These are phyloP conservation scores for Termitomyces sp. DNA, from an alignment of 768 basidiomycete species.

Conservation along the genomic window DNA sequence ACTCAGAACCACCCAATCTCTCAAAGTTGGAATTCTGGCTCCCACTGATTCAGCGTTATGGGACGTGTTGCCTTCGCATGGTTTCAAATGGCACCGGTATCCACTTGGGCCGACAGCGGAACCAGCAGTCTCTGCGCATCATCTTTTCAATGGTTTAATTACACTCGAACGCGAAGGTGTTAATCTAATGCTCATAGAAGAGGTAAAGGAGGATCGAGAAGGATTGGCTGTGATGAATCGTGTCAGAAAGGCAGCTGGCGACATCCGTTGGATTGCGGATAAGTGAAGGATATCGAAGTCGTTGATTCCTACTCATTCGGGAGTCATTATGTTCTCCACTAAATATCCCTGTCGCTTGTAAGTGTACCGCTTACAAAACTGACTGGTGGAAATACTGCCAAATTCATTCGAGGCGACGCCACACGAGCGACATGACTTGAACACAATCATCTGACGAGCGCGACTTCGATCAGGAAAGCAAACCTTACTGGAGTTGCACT, in stretches of 20 bases:
- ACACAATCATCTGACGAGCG: no score
- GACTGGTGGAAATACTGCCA: no score
- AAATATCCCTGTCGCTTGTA: no score
- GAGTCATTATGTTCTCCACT: no score
- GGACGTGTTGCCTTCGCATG: constrained; percentile 26
- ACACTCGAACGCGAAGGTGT: constrained; percentile 75
- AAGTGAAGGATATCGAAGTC: neutral
- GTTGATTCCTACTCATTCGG: neutral
- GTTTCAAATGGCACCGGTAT: constrained; percentile 55
- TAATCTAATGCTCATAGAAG: constrained; percentile 83
- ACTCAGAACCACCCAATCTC: constrained; percentile 26
- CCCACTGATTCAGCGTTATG: constrained; percentile 55
- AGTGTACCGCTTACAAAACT: no score
- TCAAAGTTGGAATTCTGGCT: constrained; percentile 69
- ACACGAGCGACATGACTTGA: no score
- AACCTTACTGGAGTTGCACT: no score
- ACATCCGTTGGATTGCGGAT: constrained; percentile 33
- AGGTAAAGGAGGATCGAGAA: constrained; percentile 72
- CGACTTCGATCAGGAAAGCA: no score
- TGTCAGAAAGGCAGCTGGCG: constrained; percentile 83
- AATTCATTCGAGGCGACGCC: no score
- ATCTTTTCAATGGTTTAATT: constrained; percentile 85
- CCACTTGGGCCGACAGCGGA: constrained; percentile 47
- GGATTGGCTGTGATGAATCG: constrained; percentile 96
- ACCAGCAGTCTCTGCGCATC: constrained; percentile 68